Evolutionary conservation across 2,329 filamentous ascomycete genomes (phyloP).

Genomic region (Beauveria pseudobassiana): DNA sequence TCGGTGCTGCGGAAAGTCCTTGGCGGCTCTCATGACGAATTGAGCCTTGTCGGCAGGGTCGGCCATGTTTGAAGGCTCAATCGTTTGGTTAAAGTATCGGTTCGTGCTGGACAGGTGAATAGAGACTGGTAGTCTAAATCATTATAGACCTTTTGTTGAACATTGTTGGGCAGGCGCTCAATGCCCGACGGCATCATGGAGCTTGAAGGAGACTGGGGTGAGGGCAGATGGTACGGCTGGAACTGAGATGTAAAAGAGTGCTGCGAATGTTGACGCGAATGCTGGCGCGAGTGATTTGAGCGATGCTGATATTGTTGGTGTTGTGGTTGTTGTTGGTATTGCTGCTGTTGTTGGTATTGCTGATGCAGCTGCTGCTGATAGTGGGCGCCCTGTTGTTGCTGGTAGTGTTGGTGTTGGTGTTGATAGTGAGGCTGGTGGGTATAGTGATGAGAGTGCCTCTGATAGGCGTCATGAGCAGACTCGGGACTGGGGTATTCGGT

Average conservation of each 20-base stretch:
- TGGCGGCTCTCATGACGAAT: conserved; percentile 34
- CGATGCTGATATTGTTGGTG: background rate
- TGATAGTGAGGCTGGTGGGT: background rate
- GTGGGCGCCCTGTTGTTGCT: background rate
- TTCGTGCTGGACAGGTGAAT: conserved; percentile 32
- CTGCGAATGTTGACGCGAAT: conserved; percentile 1
- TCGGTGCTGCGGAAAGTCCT: conserved; percentile 33
- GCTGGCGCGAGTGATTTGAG: background rate
- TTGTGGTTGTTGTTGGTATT: background rate
- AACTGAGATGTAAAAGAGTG: conserved; percentile 9
- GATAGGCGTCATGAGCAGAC: background rate
- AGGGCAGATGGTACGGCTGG: conserved; percentile 12
- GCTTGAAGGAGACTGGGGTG: conserved; percentile 1
- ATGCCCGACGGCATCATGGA: conserved; percentile 20
- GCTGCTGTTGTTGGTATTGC: background rate
- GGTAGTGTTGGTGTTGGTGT: background rate
- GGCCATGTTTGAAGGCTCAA: conserved; percentile 29
- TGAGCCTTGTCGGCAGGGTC: conserved; percentile 28
- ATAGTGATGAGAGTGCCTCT: conserved; percentile 1
- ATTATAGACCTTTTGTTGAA: conserved; percentile 27
- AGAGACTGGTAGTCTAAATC: conserved; percentile 32
- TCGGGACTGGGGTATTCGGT: conserved; percentile 7
- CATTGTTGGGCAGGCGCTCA: conserved; percentile 26
- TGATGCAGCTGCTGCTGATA: background rate
- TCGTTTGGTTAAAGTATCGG: conserved; percentile 24